Evolutionary conservation across 164 flowering plant genomes (phyloP), one percentile per base, ranked within the genome.

Genomic region (Vitis amurensis): DNA sequence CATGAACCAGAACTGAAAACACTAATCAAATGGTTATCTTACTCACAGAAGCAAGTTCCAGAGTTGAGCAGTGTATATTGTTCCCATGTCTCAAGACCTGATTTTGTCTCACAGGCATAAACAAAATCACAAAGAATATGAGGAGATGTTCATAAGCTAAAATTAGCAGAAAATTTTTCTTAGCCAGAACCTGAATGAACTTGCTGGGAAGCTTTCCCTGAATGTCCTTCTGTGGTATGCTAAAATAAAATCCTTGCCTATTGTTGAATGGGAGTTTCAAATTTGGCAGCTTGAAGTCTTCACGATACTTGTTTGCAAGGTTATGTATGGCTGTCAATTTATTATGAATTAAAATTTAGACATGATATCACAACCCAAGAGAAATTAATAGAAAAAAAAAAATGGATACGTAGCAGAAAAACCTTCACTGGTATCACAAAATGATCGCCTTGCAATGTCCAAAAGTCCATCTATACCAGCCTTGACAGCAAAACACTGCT

Each of bases 361-460:
- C 50, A 19, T 50, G 12, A 70, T 11, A 50, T 11, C 12, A 52
- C 19, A 48, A 50, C 29, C 51, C 29, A 23, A 27, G 10, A 44
- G 47, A n/a, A 3, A 61, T 30, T 23, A 61, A 19, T 8, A 53
- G 1, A 47, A 15, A 59, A 55, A n/a, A n/a, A 50, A 2, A 67
- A 70, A 71, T 59, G 27, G 62, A 31, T 17, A 59, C 4, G 13
- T 12, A 55, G 11, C 11, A 31, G 52, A 37, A 73, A 70, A 69
- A 91, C 99, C 98, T 96, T 96, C 97, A 78, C 99, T 93, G 44
- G 97, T 93, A 76, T 96, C 98, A 85, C 99, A 96, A 69, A 96
- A 93, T 50, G 97, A 82, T 76, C 95, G 84, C 68, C 98, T 69
- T 63, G 99, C 97, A 77, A 91, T 87, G 79, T 96, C 99, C 65